A percentile compares a stretch with the other conserved stretches of the same genome.
Evolutionary conservation across 129 eudicot genomes (phyloP).

Genomic region (Lonicera japonica): DNA sequence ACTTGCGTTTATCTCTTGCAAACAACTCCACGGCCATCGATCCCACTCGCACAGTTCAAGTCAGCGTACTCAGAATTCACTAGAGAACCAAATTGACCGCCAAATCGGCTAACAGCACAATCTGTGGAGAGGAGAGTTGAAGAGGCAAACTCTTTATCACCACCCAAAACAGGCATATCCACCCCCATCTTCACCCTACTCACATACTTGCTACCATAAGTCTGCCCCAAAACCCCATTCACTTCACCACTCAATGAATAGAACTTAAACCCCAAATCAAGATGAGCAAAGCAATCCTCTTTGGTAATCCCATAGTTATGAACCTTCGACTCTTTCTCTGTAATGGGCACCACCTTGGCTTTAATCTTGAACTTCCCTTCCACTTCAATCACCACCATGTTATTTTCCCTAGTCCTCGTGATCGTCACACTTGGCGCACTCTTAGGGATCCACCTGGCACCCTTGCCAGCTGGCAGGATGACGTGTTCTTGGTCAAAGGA

Average conservation of each 20-base stretch:
- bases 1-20: slow-evolving; percentile 34
- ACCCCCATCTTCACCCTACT: slow-evolving; percentile 53
- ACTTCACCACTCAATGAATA: slow-evolving; percentile 41
- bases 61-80: slow-evolving; percentile 15
- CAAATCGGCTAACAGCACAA: slow-evolving; percentile 38
- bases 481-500: slow-evolving; percentile 27
- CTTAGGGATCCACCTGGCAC: slow-evolving; percentile 22
- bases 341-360: slow-evolving; percentile 49
- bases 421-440: slow-evolving; percentile 19
- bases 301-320: slow-evolving; percentile 43
- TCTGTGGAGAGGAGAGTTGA: slow-evolving; percentile 45
- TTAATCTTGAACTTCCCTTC: slow-evolving; percentile 53
- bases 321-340: slow-evolving; percentile 28
- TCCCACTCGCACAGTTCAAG: slow-evolving; percentile 31
- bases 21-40: slow-evolving; percentile 37
- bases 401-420: slow-evolving; percentile 23
- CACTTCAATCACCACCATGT: slow-evolving; percentile 41
- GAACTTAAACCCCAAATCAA: slow-evolving; percentile 52
- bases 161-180: slow-evolving; percentile 57
- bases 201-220: slow-evolving; percentile 41
- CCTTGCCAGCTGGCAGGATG: slow-evolving; percentile 19
- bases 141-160: slow-evolving; percentile 38
- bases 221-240: slow-evolving; percentile 52
- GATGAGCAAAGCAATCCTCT: slow-evolving; percentile 43
- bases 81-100: slow-evolving; percentile 4